Percentiles rank a stretch among this genome's conserved stretches.
These are phyloP conservation scores for Quercus variabilis DNA, from an alignment of 306 rosid genomes.

Conservation along the genomic window DNA sequence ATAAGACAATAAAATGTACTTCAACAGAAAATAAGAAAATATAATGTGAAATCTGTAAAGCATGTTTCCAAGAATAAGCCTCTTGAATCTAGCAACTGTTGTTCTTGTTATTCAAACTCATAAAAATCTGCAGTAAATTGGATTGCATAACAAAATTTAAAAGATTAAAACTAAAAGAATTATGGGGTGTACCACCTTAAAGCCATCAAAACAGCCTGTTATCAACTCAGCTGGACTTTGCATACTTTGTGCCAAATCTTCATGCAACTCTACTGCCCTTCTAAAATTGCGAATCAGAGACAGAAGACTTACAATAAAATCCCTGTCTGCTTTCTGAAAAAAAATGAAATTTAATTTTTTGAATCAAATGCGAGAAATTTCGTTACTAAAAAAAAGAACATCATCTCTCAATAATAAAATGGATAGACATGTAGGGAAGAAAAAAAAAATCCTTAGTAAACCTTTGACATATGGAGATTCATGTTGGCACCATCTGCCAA, in stretches of 20 bases:
- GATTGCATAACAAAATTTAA: constrained; percentile 3
- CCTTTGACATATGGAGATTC: constrained; percentile 78
- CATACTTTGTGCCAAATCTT: constrained; percentile 42
- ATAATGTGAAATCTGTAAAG: too few relatives aligned
- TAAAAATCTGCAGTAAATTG: background rate
- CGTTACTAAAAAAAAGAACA: background rate
- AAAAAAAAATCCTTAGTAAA: constrained; percentile 18
- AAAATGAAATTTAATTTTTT: constrained; percentile 5
- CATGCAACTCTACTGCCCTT: constrained; percentile 70
- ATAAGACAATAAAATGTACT: too few relatives aligned
- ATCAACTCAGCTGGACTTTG: constrained; percentile 70
- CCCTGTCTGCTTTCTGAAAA: constrained; percentile 70
- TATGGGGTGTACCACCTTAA: constrained; percentile 45
- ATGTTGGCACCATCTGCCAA: constrained; percentile 49
- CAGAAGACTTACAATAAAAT: constrained; percentile 44
- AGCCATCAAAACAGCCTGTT: constrained; percentile 63
- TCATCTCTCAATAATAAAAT: background rate
- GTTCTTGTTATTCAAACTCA: background rate
- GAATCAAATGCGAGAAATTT: background rate
- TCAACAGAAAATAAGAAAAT: too few relatives aligned
- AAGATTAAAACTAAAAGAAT: background rate
- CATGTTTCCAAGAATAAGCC: too few relatives aligned
- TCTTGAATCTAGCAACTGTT: background rate
- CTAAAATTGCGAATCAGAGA: constrained; percentile 51
- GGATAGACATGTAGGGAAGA: background rate